These are phyloP conservation scores for Inga oerstediana DNA, from an alignment of 306 rosid genomes.

Conservation along the genomic window DNA sequence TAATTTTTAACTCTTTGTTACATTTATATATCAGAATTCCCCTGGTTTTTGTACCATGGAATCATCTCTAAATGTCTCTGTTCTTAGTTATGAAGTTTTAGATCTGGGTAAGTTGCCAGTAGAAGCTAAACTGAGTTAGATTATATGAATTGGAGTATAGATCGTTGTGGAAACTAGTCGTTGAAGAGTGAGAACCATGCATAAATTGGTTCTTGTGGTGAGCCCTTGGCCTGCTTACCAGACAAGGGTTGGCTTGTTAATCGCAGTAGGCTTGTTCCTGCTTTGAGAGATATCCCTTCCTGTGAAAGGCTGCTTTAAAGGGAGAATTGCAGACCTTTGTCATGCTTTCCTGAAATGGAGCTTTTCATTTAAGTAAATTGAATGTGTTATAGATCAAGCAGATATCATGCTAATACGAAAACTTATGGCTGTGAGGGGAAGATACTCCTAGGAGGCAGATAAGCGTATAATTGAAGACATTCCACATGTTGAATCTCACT, in stretches of 20 bases:
- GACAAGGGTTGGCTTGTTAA: neutral
- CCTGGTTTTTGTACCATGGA: neutral
- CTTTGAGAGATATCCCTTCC: conserved; percentile 21
- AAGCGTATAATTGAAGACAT: conserved; percentile 40
- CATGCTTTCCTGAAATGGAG: conserved; percentile 24
- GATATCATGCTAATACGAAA: conserved; percentile 19
- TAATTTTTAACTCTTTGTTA: too few species aligned
- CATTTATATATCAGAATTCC: neutral
- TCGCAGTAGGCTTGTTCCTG: conserved; percentile 5
- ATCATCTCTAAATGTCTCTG: conserved; percentile 8
- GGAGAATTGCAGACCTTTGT: conserved; percentile 6
- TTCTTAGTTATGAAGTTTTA: conserved; percentile 17
- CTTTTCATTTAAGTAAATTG: conserved; percentile 32
- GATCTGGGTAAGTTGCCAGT: conserved; percentile 1
- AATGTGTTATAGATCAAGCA: conserved; percentile 31
- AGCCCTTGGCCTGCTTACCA: conserved; percentile 20
- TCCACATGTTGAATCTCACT: conserved; percentile 36
- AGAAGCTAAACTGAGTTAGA: conserved; percentile 21
- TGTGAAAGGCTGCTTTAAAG: conserved; percentile 11
- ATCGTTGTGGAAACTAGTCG: neutral
- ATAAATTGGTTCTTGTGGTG: conserved; percentile 7
- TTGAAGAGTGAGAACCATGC: conserved; percentile 11
- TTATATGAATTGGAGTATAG: conserved; percentile 11
- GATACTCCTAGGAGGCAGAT: conserved; percentile 27
- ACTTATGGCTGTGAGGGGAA: conserved; percentile 28